Evolutionary conservation across 2,329 filamentous ascomycete species (phyloP), one percentile per base, ranked within the genome.

Genomic region (Aspergillus candidus): DNA sequence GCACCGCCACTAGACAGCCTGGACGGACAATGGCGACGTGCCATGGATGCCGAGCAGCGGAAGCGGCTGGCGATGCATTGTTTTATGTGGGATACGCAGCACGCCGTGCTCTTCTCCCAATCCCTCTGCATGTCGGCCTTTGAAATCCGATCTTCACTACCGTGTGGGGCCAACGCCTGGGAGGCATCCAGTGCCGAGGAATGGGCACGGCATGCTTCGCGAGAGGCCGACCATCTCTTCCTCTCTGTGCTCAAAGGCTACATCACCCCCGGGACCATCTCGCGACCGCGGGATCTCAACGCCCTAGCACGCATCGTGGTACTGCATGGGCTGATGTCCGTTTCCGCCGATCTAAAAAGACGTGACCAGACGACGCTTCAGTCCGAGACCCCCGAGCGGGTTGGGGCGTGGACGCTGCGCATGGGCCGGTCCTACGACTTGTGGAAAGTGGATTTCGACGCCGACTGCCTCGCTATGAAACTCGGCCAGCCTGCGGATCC

Each of bases 51-150:
- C 1, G 78, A 83, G 53, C 75, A 80, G 48, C 77, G 77, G 44
- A 81, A 81, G 59, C 72, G 79, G 65, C 62, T 80, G 0, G 77
- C 78, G 0, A 70, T 82, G 32, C 66, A 80, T 4, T 83, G 78
- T 54, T 84, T 83, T 56, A 77, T 83, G 68, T 83, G 79, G 80
- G 80, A 83, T 51, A 80, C 78, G 0, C 79, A 83, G 43, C 79
- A 83, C 47, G 79, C 79, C 0, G 77, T 82, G 0, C 66, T 83
- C 0, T 83, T 83, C 57, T 82, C 77, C n/a, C 79, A 83, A 54
- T 80, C 77, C 4, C 69, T 83, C 0, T 83, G 79, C 60, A 83
- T 83, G 79, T 82, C 78, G 1, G 77, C 79, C 0, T 82, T 82
- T 39, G 79, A 83, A 52, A 69, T 84, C 1, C 72, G 77, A 1